These are phyloP conservation scores for Knufia fluminis DNA, from an alignment of 2,329 filamentous ascomycete genomes.

Conservation along the genomic window DNA sequence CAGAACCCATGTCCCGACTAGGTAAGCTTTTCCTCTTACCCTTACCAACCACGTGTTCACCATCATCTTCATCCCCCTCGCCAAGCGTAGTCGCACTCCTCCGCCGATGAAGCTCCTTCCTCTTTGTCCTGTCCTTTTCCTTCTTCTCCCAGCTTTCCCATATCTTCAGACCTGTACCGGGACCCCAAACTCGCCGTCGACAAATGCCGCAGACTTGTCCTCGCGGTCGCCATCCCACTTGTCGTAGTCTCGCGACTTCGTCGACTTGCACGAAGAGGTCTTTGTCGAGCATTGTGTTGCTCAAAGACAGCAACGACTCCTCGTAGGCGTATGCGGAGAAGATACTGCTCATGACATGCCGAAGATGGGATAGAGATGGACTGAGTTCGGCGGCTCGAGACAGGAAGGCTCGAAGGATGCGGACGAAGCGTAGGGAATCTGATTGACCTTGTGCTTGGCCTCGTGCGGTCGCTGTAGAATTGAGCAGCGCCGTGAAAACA, in stretches of 20 bases:
- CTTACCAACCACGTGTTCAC: constrained; percentile 27
- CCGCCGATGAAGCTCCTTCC: not conserved
- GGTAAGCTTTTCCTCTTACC: constrained; percentile 34
- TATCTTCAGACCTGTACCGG: constrained; percentile 65
- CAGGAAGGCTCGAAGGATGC: constrained; percentile 80
- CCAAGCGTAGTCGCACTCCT: constrained; percentile 11
- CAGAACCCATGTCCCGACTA: not conserved
- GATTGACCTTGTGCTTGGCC: constrained; percentile 25
- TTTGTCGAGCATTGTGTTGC: constrained; percentile 77
- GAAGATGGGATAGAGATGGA: constrained; percentile 77
- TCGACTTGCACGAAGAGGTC: constrained; percentile 79
- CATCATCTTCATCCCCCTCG: constrained; percentile 5
- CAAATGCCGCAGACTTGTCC: constrained; percentile 85
- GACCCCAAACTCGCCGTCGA: constrained; percentile 74
- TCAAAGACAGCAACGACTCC: constrained; percentile 74
- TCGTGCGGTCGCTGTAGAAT: constrained; percentile 53
- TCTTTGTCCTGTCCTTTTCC: constrained; percentile 7
- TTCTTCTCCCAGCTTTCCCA: constrained; percentile 70
- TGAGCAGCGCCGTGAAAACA: constrained; percentile 77
- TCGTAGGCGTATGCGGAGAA: constrained; percentile 96
- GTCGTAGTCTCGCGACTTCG: constrained; percentile 62
- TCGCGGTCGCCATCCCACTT: constrained; percentile 79
- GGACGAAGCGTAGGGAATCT: constrained; percentile 62
- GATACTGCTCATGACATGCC: constrained; percentile 74
- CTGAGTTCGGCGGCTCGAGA: constrained; percentile 70